These are phyloP conservation scores for Picochlorum sp. DNA, from an alignment of 139 green algal genomes.

Conservation along the genomic window DNA sequence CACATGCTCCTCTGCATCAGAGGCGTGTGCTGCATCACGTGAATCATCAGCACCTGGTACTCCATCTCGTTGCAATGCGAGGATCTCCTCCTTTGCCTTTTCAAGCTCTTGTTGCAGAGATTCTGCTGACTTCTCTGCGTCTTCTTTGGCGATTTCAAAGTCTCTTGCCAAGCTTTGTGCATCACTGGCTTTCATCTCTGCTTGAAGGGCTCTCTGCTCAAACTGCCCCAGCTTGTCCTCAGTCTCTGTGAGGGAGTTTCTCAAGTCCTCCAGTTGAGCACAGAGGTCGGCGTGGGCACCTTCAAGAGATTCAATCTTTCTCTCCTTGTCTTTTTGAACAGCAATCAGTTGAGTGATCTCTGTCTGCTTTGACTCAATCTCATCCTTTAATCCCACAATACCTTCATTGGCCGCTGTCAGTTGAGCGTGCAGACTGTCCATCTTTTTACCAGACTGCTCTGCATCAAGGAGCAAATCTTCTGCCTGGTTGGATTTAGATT, in stretches of 20 bases:
- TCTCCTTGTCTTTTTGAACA: not conserved
- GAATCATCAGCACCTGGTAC: not conserved
- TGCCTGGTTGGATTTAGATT: not conserved
- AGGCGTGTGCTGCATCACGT: not conserved
- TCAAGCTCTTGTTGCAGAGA: not conserved
- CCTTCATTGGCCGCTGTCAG: not conserved
- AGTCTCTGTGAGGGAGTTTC: not conserved
- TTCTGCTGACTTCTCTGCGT: not conserved
- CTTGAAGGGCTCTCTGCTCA: not conserved
- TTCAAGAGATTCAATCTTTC: not conserved
- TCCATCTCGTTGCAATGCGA: not conserved
- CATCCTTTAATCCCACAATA: not conserved
- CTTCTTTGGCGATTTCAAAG: not conserved
- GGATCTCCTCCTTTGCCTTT: conserved; percentile 1
- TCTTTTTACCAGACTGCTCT: not conserved
- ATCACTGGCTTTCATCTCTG: conserved; percentile 4
- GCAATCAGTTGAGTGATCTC: not conserved
- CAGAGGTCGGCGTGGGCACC: not conserved
- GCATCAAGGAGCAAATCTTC: no score
- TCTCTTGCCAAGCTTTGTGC: not conserved
- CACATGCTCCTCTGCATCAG: not conserved
- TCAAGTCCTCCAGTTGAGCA: not conserved
- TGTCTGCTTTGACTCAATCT: conserved; percentile 3
- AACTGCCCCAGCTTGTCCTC: conserved; percentile 4
- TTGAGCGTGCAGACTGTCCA: not conserved